phyloP scores from a whole-genome alignment of 768 basidiomycete species.

The Rubroboletus pulcherrimus region DNA sequence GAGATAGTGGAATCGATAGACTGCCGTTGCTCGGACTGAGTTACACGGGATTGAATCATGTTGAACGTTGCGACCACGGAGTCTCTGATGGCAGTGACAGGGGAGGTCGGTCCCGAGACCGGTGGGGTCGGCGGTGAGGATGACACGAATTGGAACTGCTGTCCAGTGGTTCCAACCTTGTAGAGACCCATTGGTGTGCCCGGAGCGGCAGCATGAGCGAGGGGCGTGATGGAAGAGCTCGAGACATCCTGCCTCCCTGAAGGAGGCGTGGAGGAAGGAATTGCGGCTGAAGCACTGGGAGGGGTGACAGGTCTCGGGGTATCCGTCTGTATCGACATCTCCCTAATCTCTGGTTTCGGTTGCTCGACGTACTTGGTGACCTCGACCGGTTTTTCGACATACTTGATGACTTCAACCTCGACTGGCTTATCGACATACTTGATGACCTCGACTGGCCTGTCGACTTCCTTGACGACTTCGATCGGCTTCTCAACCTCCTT shows the following conservation, averaged over 20 bases:
- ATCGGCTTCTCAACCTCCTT: constrained; percentile 21
- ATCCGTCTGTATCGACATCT: constrained; percentile 81
- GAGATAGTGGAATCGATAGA: constrained; percentile 72
- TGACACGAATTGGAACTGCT: constrained; percentile 66
- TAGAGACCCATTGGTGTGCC: constrained; percentile 43
- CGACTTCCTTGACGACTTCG: constrained; percentile 25
- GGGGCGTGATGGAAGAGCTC: constrained; percentile 31
- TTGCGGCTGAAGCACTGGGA: constrained; percentile 27
- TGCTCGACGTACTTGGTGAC: constrained; percentile 26
- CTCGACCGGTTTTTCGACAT: constrained; percentile 34
- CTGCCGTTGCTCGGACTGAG: constrained; percentile 57
- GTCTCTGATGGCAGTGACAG: constrained; percentile 47
- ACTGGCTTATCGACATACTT: constrained; percentile 30
- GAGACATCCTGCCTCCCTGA: constrained; percentile 24
- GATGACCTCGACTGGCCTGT: constrained; percentile 20
- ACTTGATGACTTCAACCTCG: constrained; percentile 32
- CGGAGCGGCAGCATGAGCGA: constrained; percentile 32
- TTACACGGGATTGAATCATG: constrained; percentile 45
- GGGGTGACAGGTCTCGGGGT: constrained; percentile 36
- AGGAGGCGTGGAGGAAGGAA: constrained; percentile 23
- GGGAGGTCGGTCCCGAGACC: constrained; percentile 28
- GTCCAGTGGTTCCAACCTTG: constrained; percentile 48
- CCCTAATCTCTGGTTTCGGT: constrained; percentile 64
- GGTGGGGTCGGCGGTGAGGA: constrained; percentile 37
- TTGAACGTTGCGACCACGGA: constrained; percentile 44